These are phyloP conservation scores for Macrolepiota albuminosa DNA, from an alignment of 768 basidiomycete genomes.

Conservation along the genomic window DNA sequence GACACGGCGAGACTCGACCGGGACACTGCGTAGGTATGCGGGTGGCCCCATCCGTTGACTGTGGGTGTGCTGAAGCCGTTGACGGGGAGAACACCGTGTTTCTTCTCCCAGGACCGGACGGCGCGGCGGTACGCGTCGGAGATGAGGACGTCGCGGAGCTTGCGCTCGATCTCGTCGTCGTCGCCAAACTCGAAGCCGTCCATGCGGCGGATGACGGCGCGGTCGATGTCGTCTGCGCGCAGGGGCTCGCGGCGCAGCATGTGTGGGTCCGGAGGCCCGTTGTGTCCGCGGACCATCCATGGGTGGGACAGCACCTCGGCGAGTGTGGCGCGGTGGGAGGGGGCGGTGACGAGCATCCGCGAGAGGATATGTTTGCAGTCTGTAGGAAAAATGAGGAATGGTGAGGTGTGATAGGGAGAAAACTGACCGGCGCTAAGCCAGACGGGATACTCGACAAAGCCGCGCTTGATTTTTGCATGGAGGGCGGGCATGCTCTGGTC, in stretches of 20 bases:
- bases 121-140: constrained; percentile 74
- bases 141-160: constrained; percentile 66
- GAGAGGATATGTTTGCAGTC: constrained; percentile 94
- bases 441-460: constrained; percentile 93
- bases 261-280: constrained; percentile 75
- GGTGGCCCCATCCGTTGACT: neutral
- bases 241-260: constrained; percentile 88
- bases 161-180: constrained; percentile 78
- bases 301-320: constrained; percentile 83
- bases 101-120: constrained; percentile 76
- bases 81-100: constrained; percentile 31
- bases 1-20: constrained; percentile 66
- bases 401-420: neutral
- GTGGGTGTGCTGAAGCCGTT: neutral
- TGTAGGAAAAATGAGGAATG: constrained; percentile 22
- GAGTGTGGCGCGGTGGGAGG: constrained; percentile 76
- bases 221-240: constrained; percentile 84
- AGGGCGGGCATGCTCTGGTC: constrained; percentile 99
- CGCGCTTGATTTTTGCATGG: constrained; percentile 98
- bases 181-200: constrained; percentile 95
- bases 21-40: constrained; percentile 29
- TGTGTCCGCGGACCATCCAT: constrained; percentile 89
- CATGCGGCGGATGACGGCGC: constrained; percentile 84
- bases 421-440: constrained; percentile 88
- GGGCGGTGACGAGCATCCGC: constrained; percentile 95